A percentile compares a stretch with the other conserved stretches of the same genome.
Conservation (phyloP, 345 rosid species). For the Gossypium mustelinum region DNA sequence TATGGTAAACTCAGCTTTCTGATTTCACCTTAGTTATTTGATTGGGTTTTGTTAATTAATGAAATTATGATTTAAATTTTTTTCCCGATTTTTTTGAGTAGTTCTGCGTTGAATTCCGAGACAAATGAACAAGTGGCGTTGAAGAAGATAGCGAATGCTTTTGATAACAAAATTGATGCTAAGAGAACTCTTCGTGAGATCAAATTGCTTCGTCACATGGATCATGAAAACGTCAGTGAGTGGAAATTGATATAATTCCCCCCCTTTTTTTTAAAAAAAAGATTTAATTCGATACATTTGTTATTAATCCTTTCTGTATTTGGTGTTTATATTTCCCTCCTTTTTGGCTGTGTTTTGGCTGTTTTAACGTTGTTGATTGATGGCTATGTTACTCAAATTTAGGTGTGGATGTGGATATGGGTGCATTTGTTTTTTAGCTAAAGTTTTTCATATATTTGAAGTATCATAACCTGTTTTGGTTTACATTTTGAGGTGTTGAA, state of each 20-base stretch:
- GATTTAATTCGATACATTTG: not conserved
- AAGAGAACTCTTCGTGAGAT: slow-evolving; percentile 3
- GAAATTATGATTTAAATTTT: not conserved
- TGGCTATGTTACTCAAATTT: too few relatives aligned
- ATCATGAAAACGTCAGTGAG: not conserved
- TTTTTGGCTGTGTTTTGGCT: not conserved
- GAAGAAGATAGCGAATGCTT: not conserved
- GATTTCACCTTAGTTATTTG: not conserved
- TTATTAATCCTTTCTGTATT: not conserved
- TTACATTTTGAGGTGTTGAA: not conserved
- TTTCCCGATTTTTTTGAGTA: not conserved
- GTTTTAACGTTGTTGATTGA: not conserved
- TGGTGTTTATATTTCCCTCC: too few relatives aligned
- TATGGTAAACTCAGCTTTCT: not conserved
- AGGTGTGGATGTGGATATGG: not conserved
- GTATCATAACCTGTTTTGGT: not conserved
- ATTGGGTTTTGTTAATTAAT: not conserved
- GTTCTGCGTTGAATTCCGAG: not conserved
- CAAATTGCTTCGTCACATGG: slow-evolving; percentile 1
- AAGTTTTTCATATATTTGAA: not conserved
- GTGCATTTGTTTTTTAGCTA: not conserved
- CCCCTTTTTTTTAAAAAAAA: too few relatives aligned
- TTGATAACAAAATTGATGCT: not conserved
- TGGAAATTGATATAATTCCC: not conserved
- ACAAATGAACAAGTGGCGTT: not conserved